Conservation (phyloP, 176 grass and related monocot species). For the Coix lacrymajobi region DNA sequence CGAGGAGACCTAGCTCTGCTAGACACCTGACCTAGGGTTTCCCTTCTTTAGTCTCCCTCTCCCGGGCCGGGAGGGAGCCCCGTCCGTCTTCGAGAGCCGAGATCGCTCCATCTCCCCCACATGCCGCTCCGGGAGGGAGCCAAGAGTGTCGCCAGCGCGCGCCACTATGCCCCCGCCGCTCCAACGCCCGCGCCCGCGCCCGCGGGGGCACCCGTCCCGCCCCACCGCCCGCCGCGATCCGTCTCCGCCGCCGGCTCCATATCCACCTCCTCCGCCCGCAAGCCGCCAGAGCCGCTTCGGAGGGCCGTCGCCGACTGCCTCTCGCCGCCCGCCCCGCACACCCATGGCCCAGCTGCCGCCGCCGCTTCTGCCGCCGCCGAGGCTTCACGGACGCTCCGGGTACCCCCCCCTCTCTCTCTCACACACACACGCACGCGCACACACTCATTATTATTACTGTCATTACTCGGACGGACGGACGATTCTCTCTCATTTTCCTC, state of each 20-base stretch:
- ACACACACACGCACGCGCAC: too few species aligned
- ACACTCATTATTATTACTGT: neutral
- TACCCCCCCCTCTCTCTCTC: neutral
- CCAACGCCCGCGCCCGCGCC: neutral
- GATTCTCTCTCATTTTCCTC: neutral
- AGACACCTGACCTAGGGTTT: neutral
- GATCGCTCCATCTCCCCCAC: neutral
- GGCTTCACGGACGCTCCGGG: slow-evolving; percentile 78
- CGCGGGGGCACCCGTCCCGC: slow-evolving; percentile 1
- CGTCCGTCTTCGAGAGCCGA: neutral
- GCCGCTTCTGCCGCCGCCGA: slow-evolving; percentile 55
- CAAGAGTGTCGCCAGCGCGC: slow-evolving; percentile 40
- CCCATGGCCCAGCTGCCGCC: slow-evolving; percentile 50
- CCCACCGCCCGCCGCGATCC: slow-evolving; percentile 31
- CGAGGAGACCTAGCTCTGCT: neutral
- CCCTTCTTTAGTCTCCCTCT: neutral
- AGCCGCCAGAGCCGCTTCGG: slow-evolving; percentile 84
- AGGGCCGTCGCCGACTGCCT: slow-evolving; percentile 93
- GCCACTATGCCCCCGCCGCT: slow-evolving; percentile 40
- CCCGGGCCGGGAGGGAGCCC: neutral
- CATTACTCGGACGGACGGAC: neutral
- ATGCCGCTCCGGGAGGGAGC: slow-evolving; percentile 62
- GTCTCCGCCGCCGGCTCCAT: slow-evolving; percentile 37
- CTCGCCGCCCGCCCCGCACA: slow-evolving; percentile 66
- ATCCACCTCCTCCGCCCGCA: slow-evolving; percentile 30